Conservation (phyloP, 2,329 filamentous ascomycete genomes). For the Tolypocladium guangdongense region DNA sequence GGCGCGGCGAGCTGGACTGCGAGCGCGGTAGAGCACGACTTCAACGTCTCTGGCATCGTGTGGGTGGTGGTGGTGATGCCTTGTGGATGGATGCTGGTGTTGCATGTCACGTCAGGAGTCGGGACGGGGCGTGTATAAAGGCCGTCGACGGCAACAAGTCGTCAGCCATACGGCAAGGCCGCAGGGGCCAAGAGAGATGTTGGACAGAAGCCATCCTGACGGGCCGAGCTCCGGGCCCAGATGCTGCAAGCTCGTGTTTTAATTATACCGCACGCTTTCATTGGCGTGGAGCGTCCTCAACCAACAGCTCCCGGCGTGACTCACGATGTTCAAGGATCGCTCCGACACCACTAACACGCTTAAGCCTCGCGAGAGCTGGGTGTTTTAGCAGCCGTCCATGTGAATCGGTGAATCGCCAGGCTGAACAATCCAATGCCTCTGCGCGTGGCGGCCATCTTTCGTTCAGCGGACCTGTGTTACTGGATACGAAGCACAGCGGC, state of each 20-base stretch:
- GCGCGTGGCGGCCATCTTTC: no score
- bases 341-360: background rate
- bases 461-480: no score
- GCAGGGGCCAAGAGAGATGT: background rate
- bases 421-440: background rate
- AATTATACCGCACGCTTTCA: background rate
- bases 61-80: background rate
- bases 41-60: background rate
- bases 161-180: background rate
- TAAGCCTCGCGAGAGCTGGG: background rate
- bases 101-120: no score
- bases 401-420: no score
- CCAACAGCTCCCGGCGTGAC: background rate
- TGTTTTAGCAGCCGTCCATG: background rate
- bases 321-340: background rate
- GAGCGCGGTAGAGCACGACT: background rate
- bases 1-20: slow-evolving; percentile 1
- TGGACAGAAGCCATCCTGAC: background rate
- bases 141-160: background rate
- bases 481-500: no score
- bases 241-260: background rate
- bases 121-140: no score
- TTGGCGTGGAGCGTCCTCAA: background rate
- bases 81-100: background rate
- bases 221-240: background rate